Percentiles rank a stretch among this genome's conserved stretches.
phyloP scores from a whole-genome alignment of 208 protist species.

The Acanthamoeba triangularis region DNA sequence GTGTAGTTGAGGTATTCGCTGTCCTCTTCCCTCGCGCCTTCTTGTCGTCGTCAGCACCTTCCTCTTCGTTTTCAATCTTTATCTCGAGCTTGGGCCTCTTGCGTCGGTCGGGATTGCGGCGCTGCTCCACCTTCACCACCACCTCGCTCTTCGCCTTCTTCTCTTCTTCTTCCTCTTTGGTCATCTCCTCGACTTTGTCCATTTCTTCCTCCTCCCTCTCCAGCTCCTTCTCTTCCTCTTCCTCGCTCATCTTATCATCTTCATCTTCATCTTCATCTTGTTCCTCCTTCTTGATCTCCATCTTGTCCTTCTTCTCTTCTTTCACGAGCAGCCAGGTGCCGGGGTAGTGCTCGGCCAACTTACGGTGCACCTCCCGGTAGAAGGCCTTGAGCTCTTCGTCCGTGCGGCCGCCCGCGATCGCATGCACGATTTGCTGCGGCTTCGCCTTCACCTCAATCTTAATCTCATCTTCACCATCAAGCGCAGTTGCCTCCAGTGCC shows the following conservation, averaged over 20 bases:
- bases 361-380: not conserved
- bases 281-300: too few species aligned
- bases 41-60: not conserved
- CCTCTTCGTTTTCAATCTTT: not conserved
- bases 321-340: not conserved
- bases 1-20: not conserved
- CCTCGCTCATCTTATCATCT: not conserved
- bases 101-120: not conserved
- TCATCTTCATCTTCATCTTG: not conserved
- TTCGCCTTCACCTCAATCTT: not conserved
- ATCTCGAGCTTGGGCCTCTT: not conserved
- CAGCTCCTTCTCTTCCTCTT: not conserved
- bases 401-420: conserved; percentile 1
- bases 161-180: not conserved
- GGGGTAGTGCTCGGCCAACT: not conserved
- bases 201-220: not conserved
- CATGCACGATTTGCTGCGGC: not conserved
- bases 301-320: too few species aligned
- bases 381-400: not conserved
- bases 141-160: too few species aligned
- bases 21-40: not conserved
- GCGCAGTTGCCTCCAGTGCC: not conserved
- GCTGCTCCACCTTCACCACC: not conserved
- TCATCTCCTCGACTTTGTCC: not conserved
- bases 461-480: not conserved